phyloP scores from a whole-genome alignment of 108 stramenopile species.

The Thalassiosira profunda region DNA sequence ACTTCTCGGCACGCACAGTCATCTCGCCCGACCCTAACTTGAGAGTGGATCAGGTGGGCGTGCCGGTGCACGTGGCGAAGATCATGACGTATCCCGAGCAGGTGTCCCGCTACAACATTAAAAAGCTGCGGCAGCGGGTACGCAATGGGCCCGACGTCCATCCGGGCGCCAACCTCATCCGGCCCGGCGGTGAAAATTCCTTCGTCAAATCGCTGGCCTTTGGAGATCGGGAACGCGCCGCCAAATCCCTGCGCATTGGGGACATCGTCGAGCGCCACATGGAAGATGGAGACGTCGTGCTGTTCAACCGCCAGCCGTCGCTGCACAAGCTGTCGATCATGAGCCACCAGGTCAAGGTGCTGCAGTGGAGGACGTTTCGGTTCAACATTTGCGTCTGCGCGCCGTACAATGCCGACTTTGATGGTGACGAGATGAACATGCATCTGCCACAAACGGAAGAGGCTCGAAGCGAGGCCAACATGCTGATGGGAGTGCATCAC shows the following conservation, averaged over 20 bases:
- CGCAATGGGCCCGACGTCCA: conserved; percentile 94
- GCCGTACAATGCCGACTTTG: conserved; percentile 99
- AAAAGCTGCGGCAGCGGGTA: conserved; percentile 87
- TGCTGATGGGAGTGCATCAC: conserved; percentile 95
- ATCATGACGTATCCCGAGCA: conserved; percentile 98
- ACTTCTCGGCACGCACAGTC: conserved; percentile 98
- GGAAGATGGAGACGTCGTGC: conserved; percentile 97
- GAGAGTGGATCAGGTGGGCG: conserved; percentile 95
- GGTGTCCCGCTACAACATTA: conserved; percentile 96
- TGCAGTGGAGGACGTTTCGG: conserved; percentile 96
- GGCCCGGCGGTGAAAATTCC: conserved; percentile 62
- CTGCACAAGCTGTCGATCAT: conserved; percentile 99
- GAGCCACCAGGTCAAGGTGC: conserved; percentile 95
- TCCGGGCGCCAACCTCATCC: conserved; percentile 98
- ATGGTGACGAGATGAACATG: conserved; percentile 99
- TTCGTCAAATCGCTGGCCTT: conserved; percentile 91
- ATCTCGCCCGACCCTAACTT: conserved; percentile 99
- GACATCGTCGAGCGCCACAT: conserved; percentile 99
- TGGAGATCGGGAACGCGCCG: conserved; percentile 89
- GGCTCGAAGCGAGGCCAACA: conserved; percentile 95
- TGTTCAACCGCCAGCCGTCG: conserved; percentile 99
- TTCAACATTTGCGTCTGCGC: conserved; percentile 99
- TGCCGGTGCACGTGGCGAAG: conserved; percentile 95
- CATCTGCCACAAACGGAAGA: conserved; percentile 99
- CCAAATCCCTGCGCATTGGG: conserved; percentile 85